These are phyloP conservation scores for Pleurotus platypus DNA, from an alignment of 768 basidiomycete species.

Conservation along the genomic window DNA sequence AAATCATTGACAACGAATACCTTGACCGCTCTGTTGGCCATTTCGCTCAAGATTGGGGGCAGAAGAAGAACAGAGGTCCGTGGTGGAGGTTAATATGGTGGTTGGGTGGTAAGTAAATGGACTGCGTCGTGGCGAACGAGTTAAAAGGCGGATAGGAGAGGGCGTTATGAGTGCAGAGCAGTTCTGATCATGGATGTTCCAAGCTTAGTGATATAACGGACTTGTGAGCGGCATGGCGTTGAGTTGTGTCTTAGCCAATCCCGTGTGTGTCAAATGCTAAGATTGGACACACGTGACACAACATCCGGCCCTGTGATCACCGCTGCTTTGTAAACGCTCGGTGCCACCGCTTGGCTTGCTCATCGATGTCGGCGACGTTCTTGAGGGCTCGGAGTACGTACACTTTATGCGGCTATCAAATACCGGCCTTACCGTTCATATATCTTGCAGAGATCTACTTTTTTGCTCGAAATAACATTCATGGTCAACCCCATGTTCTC, in stretches of 20 bases:
- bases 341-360: too few relatives aligned
- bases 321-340: not conserved
- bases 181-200: constrained; percentile 1
- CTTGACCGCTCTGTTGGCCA: constrained; percentile 51
- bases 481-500: too few relatives aligned
- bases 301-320: not conserved
- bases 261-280: constrained; percentile 1
- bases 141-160: not conserved
- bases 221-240: constrained; percentile 1
- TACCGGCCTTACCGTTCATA: too few relatives aligned
- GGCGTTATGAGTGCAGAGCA: not conserved
- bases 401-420: too few relatives aligned
- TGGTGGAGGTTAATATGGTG: not conserved
- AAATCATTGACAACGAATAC: constrained; percentile 62
- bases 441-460: too few relatives aligned
- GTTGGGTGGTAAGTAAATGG: not conserved
- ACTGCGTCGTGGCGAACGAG: not conserved
- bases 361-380: too few relatives aligned
- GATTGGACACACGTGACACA: not conserved
- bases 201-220: constrained; percentile 8
- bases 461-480: too few relatives aligned
- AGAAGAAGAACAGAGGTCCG: too few relatives aligned
- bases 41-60: not conserved
- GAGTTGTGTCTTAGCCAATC: not conserved
- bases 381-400: too few relatives aligned